These are phyloP conservation scores for Coriolopsis trogii DNA, from an alignment of 1,284 basidiomycete species.

Conservation along the genomic window DNA sequence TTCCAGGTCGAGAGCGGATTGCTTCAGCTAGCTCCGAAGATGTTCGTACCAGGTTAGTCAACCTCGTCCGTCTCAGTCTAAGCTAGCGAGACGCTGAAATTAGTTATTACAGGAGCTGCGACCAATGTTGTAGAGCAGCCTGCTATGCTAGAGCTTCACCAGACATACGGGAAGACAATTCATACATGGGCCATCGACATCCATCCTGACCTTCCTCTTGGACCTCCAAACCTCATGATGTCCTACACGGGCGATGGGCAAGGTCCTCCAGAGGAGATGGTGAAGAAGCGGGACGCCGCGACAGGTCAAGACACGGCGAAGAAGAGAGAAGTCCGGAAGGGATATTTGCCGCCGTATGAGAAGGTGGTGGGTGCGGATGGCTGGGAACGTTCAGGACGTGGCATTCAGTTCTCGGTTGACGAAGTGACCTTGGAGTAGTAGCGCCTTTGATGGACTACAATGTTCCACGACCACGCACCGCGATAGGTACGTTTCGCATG, in stretches of 20 bases:
- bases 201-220: slow-evolving; percentile 49
- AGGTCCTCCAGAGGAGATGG: slow-evolving; percentile 33
- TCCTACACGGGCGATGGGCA: slow-evolving; percentile 43
- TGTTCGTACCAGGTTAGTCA: slow-evolving; percentile 41
- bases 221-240: slow-evolving; percentile 52
- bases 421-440: slow-evolving; percentile 15
- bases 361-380: slow-evolving; percentile 40
- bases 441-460: background rate
- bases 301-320: slow-evolving; percentile 38
- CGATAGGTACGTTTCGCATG: no score
- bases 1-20: slow-evolving; percentile 50
- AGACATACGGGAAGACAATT: slow-evolving; percentile 55
- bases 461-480: no score
- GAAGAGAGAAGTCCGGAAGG: slow-evolving; percentile 39
- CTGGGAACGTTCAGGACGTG: slow-evolving; percentile 40
- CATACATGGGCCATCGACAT: slow-evolving; percentile 51
- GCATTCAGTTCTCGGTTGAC: slow-evolving; percentile 29
- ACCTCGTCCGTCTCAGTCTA: background rate
- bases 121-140: slow-evolving; percentile 46
- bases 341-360: slow-evolving; percentile 44
- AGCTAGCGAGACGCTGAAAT: background rate
- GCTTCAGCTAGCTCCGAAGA: slow-evolving; percentile 46
- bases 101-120: slow-evolving; percentile 29
- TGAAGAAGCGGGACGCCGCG: slow-evolving; percentile 40
- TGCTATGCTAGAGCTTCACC: slow-evolving; percentile 50